phyloP scores from a whole-genome alignment of 1,284 basidiomycete species.

The Rhodotorula sp. region DNA sequence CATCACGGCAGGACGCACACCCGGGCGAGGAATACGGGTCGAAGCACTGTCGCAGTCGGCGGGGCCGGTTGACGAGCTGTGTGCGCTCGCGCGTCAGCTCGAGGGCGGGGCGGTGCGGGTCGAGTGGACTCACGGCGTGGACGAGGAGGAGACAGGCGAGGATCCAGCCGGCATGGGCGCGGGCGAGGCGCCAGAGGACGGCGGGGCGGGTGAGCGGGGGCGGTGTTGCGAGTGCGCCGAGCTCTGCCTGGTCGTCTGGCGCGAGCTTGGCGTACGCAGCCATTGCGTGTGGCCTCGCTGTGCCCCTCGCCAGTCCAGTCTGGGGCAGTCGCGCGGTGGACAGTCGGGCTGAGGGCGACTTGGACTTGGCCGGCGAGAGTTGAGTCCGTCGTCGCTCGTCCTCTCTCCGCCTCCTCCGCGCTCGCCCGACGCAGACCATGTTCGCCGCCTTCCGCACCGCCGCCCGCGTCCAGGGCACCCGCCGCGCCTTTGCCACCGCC shows the following conservation, averaged over 20 bases:
- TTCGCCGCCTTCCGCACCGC: constrained; percentile 10
- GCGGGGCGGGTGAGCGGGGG: background rate
- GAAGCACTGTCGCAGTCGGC: background rate
- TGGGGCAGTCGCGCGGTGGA: no score
- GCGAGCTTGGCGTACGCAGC: background rate
- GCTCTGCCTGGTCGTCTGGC: background rate
- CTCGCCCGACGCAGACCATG: background rate
- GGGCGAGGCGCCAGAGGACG: no score
- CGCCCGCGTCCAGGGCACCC: background rate
- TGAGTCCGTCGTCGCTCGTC: background rate
- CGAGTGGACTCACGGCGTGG: background rate
- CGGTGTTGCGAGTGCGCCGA: background rate
- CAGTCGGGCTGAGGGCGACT: background rate
- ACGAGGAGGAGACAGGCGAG: background rate
- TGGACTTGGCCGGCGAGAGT: background rate
- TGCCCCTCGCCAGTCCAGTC: no score
- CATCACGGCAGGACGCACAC: background rate
- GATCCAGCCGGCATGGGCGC: background rate
- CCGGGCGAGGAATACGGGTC: background rate
- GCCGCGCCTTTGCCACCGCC: constrained; percentile 20
- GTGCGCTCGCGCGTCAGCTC: background rate
- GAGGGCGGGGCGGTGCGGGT: no score
- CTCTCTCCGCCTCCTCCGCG: no score
- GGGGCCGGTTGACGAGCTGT: background rate
- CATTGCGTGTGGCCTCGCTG: background rate